These are phyloP conservation scores for Caryopteris hybrid DNA, from an alignment of 305 asterid genomes.

Conservation along the genomic window DNA sequence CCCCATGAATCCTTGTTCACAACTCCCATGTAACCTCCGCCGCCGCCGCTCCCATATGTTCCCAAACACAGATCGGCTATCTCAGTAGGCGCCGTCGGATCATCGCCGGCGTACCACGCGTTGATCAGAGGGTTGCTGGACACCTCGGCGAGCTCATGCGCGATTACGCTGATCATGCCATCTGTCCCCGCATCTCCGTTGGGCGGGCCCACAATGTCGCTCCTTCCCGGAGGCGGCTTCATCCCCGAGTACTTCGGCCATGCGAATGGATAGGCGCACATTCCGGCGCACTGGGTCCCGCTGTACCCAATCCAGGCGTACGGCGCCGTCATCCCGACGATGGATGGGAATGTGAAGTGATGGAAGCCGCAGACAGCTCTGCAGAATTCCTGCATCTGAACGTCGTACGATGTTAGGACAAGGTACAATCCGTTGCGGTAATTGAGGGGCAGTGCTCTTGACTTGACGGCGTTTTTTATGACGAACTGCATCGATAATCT, in stretches of 20 bases:
- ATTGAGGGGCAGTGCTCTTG: conserved; percentile 35
- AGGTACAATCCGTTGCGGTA: conserved; percentile 51
- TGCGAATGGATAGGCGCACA: conserved; percentile 80
- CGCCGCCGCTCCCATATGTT: conserved; percentile 66
- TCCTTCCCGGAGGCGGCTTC: conserved; percentile 26
- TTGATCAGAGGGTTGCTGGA: conserved; percentile 65
- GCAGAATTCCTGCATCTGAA: conserved; percentile 65
- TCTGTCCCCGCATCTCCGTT: conserved; percentile 64
- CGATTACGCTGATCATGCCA: conserved; percentile 81
- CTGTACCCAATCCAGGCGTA: conserved; percentile 77
- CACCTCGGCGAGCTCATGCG: conserved; percentile 73
- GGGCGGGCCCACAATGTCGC: conserved; percentile 50
- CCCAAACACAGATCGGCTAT: conserved; percentile 73
- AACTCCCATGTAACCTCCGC: conserved; percentile 59
- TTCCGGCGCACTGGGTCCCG: conserved; percentile 65
- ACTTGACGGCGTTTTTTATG: conserved; percentile 36
- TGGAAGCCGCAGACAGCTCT: conserved; percentile 81
- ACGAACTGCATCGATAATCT: conserved; percentile 39
- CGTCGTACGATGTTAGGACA: conserved; percentile 54
- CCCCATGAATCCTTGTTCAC: conserved; percentile 59
- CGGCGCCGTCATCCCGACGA: conserved; percentile 69
- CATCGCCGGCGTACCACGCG: conserved; percentile 78
- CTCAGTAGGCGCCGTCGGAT: conserved; percentile 66
- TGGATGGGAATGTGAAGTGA: conserved; percentile 62
- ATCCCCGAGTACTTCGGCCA: conserved; percentile 47